Conservation (phyloP, 2,329 filamentous ascomycete genomes). For the Pyrenophora seminiperda region DNA sequence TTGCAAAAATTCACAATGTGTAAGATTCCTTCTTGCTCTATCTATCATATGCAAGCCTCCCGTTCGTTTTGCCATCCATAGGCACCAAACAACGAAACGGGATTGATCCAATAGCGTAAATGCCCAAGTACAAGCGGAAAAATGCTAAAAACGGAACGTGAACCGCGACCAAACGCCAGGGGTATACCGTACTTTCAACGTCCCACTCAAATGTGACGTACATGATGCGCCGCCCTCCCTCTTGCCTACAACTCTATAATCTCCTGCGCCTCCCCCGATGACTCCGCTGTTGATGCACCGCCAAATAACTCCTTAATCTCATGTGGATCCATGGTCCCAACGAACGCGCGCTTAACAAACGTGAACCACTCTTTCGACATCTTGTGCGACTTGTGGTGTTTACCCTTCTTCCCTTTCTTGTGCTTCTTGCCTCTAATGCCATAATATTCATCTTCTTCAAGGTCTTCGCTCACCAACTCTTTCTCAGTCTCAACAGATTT, state of each 20-base stretch:
- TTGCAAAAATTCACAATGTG: no score
- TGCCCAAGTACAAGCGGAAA: no score
- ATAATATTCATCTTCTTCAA: conserved; percentile 14
- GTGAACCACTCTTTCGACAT: conserved; percentile 74
- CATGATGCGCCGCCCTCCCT: not conserved
- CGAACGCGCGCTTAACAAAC: conserved; percentile 80
- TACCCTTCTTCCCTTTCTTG: conserved; percentile 60
- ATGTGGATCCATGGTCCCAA: conserved; percentile 69
- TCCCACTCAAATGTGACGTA: no score
- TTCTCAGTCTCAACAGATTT: conserved; percentile 14
- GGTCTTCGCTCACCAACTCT: conserved; percentile 23
- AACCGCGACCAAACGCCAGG: not conserved
- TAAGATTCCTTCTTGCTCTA: not conserved
- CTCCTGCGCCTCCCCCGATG: conserved; percentile 16
- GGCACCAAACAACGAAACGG: no score
- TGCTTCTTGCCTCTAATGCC: conserved; percentile 33
- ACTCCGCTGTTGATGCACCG: not conserved
- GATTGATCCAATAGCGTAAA: no score
- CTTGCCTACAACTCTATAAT: conserved; percentile 23
- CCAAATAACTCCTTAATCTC: conserved; percentile 60
- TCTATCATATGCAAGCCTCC: no score
- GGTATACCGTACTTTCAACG: not conserved
- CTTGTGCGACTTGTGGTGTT: conserved; percentile 48
- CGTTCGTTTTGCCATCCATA: no score
- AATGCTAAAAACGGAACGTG: not conserved